Conservation (phyloP, 371 early-diverging fungal genomes). For the Phascolomyces articulosus region DNA sequence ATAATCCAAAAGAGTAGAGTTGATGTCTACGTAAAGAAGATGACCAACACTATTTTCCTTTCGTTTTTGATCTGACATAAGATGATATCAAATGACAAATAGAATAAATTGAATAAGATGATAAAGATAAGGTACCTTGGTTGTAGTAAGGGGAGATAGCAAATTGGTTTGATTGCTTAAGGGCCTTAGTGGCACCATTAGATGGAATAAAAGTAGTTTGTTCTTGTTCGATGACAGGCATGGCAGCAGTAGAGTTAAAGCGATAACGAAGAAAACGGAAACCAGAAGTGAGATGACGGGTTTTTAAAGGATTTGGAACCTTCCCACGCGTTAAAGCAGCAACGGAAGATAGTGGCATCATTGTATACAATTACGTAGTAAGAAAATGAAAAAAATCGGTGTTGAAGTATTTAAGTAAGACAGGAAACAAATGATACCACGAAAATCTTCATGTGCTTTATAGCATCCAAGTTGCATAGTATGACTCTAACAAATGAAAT, state of each 20-base stretch:
- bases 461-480: conserved; percentile 13
- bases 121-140: conserved; percentile 17
- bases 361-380: not conserved
- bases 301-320: conserved; percentile 20
- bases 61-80: not conserved
- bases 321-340: conserved; percentile 15
- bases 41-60: too few species aligned
- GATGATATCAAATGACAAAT: not conserved
- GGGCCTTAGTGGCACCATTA: conserved; percentile 5
- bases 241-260: not conserved
- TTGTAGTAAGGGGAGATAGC: conserved; percentile 30
- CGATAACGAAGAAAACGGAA: conserved; percentile 1
- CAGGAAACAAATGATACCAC: conserved; percentile 5
- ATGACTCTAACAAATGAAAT: conserved; percentile 19
- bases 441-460: conserved; percentile 21
- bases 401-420: conserved; percentile 6
- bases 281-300: not conserved
- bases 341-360: conserved; percentile 20
- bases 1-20: too few species aligned
- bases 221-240: conserved; percentile 13
- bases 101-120: not conserved
- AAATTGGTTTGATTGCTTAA: not conserved
- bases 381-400: not conserved
- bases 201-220: conserved; percentile 2
- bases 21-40: too few species aligned